A percentile compares a stretch with the other conserved stretches of the same genome.
Conservation (phyloP, 2,329 filamentous ascomycete species). For the Diplodia corticola region DNA sequence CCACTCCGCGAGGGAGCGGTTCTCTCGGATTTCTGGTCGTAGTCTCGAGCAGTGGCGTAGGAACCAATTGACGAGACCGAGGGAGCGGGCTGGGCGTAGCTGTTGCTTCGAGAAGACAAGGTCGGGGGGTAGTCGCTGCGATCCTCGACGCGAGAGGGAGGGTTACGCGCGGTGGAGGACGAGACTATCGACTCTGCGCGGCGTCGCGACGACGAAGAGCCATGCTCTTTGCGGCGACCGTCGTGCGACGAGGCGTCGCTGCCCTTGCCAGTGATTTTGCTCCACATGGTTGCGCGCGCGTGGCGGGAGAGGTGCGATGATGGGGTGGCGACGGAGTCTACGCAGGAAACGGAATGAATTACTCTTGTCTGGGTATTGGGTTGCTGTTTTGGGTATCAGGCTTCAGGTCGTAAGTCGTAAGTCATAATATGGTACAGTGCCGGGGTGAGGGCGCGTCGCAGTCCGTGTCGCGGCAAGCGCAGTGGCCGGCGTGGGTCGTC, state of each 20-base stretch:
- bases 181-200: slow-evolving; percentile 33
- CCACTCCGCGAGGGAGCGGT: slow-evolving; percentile 6
- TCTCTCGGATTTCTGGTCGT: slow-evolving; percentile 19
- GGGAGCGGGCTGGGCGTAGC: slow-evolving; percentile 9
- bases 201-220: slow-evolving; percentile 35
- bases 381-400: slow-evolving; percentile 32
- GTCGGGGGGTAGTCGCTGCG: slow-evolving; percentile 22
- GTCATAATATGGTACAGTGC: slow-evolving; percentile 31
- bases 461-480: background rate
- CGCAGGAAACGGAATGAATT: slow-evolving; percentile 15
- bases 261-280: slow-evolving; percentile 37
- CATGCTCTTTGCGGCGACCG: slow-evolving; percentile 27
- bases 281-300: slow-evolving; percentile 39
- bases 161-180: slow-evolving; percentile 28
- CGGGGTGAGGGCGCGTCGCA: background rate
- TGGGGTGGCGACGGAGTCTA: slow-evolving; percentile 11
- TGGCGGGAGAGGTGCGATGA: slow-evolving; percentile 3
- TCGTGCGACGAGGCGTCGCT: slow-evolving; percentile 36
- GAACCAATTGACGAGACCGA: slow-evolving; percentile 16
- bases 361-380: slow-evolving; percentile 21
- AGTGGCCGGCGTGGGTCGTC: background rate
- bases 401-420: slow-evolving; percentile 27
- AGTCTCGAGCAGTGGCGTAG: slow-evolving; percentile 21
- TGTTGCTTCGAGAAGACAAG: slow-evolving; percentile 11
- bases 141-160: slow-evolving; percentile 25